phyloP scores from a whole-genome alignment of 352 stramenopile genomes.

The Elongisporangium undulatum region DNA sequence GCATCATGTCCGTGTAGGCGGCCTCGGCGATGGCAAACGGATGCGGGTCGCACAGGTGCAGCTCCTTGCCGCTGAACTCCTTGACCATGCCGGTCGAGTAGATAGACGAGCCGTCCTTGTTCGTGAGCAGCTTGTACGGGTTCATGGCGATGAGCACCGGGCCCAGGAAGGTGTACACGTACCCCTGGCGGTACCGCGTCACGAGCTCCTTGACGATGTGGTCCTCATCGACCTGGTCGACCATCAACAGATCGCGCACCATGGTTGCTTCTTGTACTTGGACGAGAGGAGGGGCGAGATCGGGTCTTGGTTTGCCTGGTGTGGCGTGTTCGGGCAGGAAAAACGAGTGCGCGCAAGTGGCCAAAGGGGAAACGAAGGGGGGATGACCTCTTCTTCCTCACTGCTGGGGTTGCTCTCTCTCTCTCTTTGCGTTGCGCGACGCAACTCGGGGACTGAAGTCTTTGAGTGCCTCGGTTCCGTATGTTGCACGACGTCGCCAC shows the following conservation, averaged over 20 bases:
- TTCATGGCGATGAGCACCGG: constrained; percentile 89
- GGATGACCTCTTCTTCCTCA: neutral
- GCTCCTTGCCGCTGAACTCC: constrained; percentile 74
- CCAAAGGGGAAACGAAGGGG: neutral
- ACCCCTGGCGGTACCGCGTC: constrained; percentile 67
- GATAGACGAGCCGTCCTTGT: constrained; percentile 64
- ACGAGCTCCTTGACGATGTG: constrained; percentile 77
- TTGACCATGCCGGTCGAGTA: constrained; percentile 76
- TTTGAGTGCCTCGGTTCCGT: neutral
- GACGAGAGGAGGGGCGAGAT: neutral
- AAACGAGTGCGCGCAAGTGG: neutral
- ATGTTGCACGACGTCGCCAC: neutral
- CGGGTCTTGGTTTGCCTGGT: neutral
- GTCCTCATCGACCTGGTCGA: constrained; percentile 70
- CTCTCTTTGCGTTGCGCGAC: neutral
- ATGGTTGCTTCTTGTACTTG: constrained; percentile 1
- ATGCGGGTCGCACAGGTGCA: constrained; percentile 79
- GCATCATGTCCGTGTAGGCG: constrained; percentile 89
- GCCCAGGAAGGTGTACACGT: constrained; percentile 91
- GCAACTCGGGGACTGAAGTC: neutral
- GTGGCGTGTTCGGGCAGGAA: neutral
- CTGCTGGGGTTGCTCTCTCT: neutral
- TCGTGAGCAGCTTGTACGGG: constrained; percentile 83
- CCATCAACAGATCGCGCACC: constrained; percentile 75
- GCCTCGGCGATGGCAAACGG: constrained; percentile 83